Conservation (phyloP, 1,284 basidiomycete species). For the Rhodofomes roseus region DNA sequence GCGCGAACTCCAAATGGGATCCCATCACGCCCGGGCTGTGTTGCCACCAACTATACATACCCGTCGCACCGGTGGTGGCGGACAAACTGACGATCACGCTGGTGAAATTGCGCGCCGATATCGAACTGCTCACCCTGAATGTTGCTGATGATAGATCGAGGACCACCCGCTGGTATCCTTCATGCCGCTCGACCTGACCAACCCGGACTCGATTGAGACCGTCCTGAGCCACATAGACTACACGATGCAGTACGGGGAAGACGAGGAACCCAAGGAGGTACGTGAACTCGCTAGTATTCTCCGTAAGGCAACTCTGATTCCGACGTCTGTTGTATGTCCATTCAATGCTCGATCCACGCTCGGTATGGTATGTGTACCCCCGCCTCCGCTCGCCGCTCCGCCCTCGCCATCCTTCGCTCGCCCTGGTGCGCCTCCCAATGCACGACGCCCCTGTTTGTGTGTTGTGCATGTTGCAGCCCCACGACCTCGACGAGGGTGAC, state of each 20-base stretch:
- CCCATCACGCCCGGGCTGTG: background rate
- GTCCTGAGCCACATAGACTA: slow-evolving; percentile 97
- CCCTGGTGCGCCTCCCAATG: background rate
- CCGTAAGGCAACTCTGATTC: slow-evolving; percentile 1
- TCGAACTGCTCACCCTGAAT: background rate
- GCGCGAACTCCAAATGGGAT: background rate
- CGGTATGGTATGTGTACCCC: background rate
- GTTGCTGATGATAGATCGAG: slow-evolving; percentile 68
- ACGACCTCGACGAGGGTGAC: slow-evolving; percentile 86
- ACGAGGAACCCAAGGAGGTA: slow-evolving; percentile 89
- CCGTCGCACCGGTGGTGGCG: background rate
- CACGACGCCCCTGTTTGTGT: background rate
- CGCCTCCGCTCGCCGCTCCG: background rate
- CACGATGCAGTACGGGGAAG: slow-evolving; percentile 94
- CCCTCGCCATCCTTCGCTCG: background rate
- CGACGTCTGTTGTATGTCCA: background rate
- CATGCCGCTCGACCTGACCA: slow-evolving; percentile 89
- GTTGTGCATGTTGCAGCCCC: slow-evolving; percentile 49
- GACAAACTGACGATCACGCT: background rate
- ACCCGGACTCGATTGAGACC: slow-evolving; percentile 86
- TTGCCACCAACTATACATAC: background rate
- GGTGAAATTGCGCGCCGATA: background rate
- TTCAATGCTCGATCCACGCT: background rate
- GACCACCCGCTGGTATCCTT: slow-evolving; percentile 98
- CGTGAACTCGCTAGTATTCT: slow-evolving; percentile 15